Percentiles rank a stretch among this genome's conserved stretches.
Evolutionary conservation across 345 rosid species (phyloP).

Genomic region (Acer campestre): DNA sequence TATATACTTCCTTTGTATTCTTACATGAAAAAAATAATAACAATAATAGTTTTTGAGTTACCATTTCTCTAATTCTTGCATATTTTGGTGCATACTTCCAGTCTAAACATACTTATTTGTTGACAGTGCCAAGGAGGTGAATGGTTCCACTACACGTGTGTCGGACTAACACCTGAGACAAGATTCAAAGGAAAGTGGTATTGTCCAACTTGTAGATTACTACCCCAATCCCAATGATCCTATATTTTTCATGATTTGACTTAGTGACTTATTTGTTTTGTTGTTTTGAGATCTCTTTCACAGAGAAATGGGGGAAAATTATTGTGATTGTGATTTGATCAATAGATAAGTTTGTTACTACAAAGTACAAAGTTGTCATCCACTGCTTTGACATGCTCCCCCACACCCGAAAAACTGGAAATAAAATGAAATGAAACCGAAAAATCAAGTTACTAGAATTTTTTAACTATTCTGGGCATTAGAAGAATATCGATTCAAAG

Average conservation of each 20-base stretch:
- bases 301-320: neutral
- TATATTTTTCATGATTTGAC: neutral
- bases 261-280: slow-evolving; percentile 8
- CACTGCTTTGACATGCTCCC: neutral
- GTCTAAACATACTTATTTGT: slow-evolving; percentile 14
- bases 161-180: slow-evolving; percentile 94
- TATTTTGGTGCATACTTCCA: neutral
- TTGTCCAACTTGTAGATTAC: slow-evolving; percentile 87
- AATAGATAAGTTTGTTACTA: slow-evolving; percentile 15
- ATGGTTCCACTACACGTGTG: slow-evolving; percentile 98
- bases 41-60: too few species aligned
- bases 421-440: neutral
- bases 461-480: neutral
- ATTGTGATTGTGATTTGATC: slow-evolving; percentile 13
- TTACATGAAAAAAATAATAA: neutral
- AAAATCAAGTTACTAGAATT: neutral
- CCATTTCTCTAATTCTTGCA: neutral
- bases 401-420: neutral
- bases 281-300: neutral
- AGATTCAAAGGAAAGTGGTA: slow-evolving; percentile 99
- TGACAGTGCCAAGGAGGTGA: slow-evolving; percentile 98
- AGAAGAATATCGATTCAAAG: neutral
- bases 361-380: slow-evolving; percentile 13
- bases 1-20: neutral
- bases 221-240: slow-evolving; percentile 54